Base-by-base conservation (phyloP, 176 grass and related monocot species). In the Thinopyrum elongatum region DNA sequence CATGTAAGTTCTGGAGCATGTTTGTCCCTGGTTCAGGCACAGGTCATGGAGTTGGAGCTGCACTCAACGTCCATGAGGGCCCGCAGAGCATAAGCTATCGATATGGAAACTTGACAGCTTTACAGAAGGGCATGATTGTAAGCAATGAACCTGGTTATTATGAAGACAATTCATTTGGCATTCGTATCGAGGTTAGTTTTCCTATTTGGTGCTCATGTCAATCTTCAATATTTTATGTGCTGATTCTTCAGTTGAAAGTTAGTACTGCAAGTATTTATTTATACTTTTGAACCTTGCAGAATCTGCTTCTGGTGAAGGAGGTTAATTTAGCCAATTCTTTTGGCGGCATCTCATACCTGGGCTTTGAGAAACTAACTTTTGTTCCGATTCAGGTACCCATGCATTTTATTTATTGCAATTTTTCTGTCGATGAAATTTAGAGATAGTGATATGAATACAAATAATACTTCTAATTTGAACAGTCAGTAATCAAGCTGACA, bases 81-180 rank as follows among this genome's bases (percentile, higher is more conserved):
- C 96, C 96, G 27, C 96, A 95, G 82, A 92, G 96, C 86, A 98
- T 98, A 88, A 98, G 96, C 80, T 98, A 95, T 75, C 90, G 91
- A 65, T 98, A 89, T 86, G 93, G 96, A 84, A 95, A 98, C 89
- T 92, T 92, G 79, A 89, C 91, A 76, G 74, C 86, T 84, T 94
- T 98, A 83, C 93, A 95, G 41, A 95, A 92, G 44, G 96, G 96
- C 62, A 98, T 98, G 96, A 92, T 98, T 84, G 90, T 98, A 88
- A 98, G 96, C 89, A 98, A 98, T 72, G 96, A 98, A 74, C 96
- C 96, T 75, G 96, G 96, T 74, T 98, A 95, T 85, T 98, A 98
- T 77, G 93, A 98, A 88, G 96, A 98, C 79, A 89, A 94, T 69
- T 90, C 88, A 7, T 98, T 98, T 91, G 96, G 96, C 78, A 98